These are phyloP conservation scores for Dionaea muscipula DNA, from an alignment of 179 eudicot genomes.

Conservation along the genomic window DNA sequence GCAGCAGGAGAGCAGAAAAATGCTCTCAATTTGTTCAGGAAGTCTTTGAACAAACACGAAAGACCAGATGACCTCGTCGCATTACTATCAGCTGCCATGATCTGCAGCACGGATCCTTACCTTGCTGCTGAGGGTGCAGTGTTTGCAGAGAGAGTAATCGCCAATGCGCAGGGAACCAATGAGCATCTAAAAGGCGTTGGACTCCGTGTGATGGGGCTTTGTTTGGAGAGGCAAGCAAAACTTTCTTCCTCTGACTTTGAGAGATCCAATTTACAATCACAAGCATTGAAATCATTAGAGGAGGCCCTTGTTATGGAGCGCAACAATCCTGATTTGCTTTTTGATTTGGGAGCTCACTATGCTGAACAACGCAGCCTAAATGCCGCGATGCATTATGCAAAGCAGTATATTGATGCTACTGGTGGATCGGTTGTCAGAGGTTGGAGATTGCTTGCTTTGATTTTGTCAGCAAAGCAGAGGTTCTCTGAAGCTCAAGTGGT, in stretches of 20 bases:
- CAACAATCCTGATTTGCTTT: constrained; percentile 27
- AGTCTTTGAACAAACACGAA: constrained; percentile 32
- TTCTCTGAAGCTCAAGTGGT: constrained; percentile 40
- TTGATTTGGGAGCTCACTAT: constrained; percentile 33
- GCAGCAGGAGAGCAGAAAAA: constrained; percentile 28
- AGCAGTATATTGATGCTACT: constrained; percentile 35
- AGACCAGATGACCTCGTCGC: constrained; percentile 33
- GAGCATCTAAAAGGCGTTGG: constrained; percentile 36
- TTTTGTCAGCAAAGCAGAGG: constrained; percentile 34
- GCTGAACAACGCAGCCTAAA: constrained; percentile 32
- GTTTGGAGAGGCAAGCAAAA: constrained; percentile 31
- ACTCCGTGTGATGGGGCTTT: constrained; percentile 31
- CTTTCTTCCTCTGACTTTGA: constrained; percentile 35
- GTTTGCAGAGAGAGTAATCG: constrained; percentile 31
- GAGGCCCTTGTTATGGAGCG: constrained; percentile 25
- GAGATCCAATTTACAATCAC: constrained; percentile 33
- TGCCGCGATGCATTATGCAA: constrained; percentile 31
- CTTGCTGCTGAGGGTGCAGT: constrained; percentile 32
- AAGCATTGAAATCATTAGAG: constrained; percentile 33
- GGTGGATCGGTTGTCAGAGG: constrained; percentile 40
- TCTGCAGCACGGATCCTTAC: constrained; percentile 29
- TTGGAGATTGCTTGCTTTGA: constrained; percentile 40
- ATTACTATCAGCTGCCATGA: constrained; percentile 30
- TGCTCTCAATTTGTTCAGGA: constrained; percentile 31
- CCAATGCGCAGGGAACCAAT: constrained; percentile 17